Conservation (phyloP, 2,329 filamentous ascomycete species). For the Cordyceps militaris region DNA sequence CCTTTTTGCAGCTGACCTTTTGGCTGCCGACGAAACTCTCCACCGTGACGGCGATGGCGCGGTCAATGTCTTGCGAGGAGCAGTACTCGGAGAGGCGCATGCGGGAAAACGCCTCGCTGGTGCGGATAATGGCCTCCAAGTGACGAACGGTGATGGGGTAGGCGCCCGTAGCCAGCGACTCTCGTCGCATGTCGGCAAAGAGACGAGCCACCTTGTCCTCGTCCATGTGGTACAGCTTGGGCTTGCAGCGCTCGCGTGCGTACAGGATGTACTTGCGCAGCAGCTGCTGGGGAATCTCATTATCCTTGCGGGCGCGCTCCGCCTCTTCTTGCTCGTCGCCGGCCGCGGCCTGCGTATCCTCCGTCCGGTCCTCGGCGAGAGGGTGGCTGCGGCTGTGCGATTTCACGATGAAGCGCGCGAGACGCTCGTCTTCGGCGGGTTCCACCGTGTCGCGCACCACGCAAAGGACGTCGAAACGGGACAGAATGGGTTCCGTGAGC, state of each 20-base stretch:
- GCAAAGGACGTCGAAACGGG: conserved; percentile 94
- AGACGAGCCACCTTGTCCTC: conserved; percentile 92
- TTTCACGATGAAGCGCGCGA: conserved; percentile 90
- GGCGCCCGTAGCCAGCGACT: conserved; percentile 86
- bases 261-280: conserved; percentile 96
- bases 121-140: conserved; percentile 94
- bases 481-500: conserved; percentile 92
- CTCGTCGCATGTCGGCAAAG: conserved; percentile 92
- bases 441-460: conserved; percentile 95
- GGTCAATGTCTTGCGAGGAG: conserved; percentile 82
- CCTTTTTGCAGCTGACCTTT: conserved; percentile 97
- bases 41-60: conserved; percentile 92
- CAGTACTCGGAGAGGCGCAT: conserved; percentile 99
- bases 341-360: conserved; percentile 57
- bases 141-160: conserved; percentile 98
- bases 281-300: conserved; percentile 82
- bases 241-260: conserved; percentile 77
- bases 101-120: conserved; percentile 88
- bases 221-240: conserved; percentile 95
- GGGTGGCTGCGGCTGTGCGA: conserved; percentile 90
- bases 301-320: conserved; percentile 25
- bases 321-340: conserved; percentile 39
- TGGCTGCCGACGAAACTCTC: conserved; percentile 94
- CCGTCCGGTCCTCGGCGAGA: conserved; percentile 44
- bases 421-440: conserved; percentile 81